These are phyloP conservation scores for Candida odintsovae DNA, from an alignment of 805 yeast genomes.

Conservation along the genomic window DNA sequence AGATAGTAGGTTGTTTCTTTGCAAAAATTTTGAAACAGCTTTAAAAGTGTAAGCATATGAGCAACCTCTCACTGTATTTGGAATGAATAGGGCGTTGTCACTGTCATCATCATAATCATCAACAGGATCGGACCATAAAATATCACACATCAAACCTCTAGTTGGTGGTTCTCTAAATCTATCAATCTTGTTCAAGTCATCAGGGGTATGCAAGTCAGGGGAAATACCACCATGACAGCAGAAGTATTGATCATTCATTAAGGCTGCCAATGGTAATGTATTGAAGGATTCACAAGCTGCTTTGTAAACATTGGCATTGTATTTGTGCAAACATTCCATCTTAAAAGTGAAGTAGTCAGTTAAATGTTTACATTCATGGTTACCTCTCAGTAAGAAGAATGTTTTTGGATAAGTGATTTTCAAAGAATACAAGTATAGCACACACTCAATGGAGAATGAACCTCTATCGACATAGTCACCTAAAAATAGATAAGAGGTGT, in stretches of 20 bases:
- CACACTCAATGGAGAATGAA: conserved; percentile 77
- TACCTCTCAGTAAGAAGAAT: conserved; percentile 83
- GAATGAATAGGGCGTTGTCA: conserved; percentile 42
- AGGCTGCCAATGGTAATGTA: conserved; percentile 84
- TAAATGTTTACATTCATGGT: conserved; percentile 91
- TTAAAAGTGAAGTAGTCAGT: conserved; percentile 93
- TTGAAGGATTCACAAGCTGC: conserved; percentile 75
- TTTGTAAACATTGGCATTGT: conserved; percentile 58
- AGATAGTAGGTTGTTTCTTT: conserved; percentile 71
- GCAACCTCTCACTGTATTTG: conserved; percentile 82
- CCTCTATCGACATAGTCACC: conserved; percentile 98
- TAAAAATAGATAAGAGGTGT: conserved; percentile 73
- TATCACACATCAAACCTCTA: conserved; percentile 87
- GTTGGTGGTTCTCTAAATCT: conserved; percentile 93
- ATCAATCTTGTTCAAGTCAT: conserved; percentile 63
- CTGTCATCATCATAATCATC: conserved; percentile 72
- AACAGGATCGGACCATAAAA: conserved; percentile 95
- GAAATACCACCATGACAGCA: conserved; percentile 97
- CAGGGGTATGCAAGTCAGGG: conserved; percentile 68
- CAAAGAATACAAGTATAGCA: conserved; percentile 69
- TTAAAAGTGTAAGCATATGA: conserved; percentile 83
- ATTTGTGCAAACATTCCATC: conserved; percentile 84
- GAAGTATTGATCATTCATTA: conserved; percentile 89
- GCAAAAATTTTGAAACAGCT: conserved; percentile 70
- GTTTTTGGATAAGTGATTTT: conserved; percentile 71